Conservation (phyloP, 108 stramenopile species). For the Nitzschia sp. region DNA sequence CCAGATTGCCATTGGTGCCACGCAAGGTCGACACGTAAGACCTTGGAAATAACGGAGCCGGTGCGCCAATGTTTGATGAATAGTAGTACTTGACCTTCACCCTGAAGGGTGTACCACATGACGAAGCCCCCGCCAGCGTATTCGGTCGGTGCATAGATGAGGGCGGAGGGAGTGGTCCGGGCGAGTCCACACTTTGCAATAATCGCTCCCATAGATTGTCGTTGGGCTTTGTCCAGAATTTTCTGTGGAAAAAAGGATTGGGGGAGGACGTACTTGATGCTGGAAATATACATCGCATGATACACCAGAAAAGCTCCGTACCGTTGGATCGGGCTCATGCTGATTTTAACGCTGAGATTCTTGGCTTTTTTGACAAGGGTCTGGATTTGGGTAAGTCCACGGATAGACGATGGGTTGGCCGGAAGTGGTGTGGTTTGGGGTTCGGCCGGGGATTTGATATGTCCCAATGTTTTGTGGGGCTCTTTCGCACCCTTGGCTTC, state of each 20-base stretch:
- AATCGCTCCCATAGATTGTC: neutral
- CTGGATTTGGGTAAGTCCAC: neutral
- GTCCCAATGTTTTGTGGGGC: neutral
- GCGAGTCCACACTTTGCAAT: neutral
- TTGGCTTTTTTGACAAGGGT: no score
- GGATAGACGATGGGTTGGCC: neutral
- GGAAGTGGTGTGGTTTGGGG: no score
- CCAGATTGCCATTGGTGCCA: neutral
- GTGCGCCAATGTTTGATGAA: no score
- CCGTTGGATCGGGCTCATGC: no score
- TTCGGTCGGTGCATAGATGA: no score
- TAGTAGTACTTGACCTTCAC: no score
- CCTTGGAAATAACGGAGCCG: neutral
- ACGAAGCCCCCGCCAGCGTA: neutral
- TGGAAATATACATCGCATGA: neutral
- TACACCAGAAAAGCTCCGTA: no score
- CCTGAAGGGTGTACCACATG: no score
- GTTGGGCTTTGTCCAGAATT: neutral
- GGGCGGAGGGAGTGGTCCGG: neutral
- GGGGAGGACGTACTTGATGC: neutral
- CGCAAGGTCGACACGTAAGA: neutral
- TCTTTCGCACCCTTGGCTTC: no score
- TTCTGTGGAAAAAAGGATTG: neutral
- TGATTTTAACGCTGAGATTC: neutral
- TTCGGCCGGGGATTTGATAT: neutral